Percentiles rank a stretch among this genome's conserved stretches.
These are phyloP conservation scores for Sphaerulina populicola DNA, from an alignment of 2,329 filamentous ascomycete species.

Conservation along the genomic window DNA sequence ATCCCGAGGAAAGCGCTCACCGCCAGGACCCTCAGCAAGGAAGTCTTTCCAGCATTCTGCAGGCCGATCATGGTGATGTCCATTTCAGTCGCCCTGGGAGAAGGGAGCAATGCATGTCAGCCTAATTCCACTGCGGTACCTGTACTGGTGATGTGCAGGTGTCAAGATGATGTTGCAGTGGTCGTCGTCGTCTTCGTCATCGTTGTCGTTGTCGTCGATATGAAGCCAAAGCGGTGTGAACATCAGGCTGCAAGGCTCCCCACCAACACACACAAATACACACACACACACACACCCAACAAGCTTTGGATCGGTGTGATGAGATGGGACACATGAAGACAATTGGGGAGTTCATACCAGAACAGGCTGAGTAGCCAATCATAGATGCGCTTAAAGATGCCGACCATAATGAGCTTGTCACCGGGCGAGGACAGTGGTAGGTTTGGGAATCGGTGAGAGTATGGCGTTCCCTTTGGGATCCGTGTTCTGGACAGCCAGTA, in stretches of 20 bases:
- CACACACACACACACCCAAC: neutral
- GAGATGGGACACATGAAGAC: neutral
- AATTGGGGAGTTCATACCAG: constrained; percentile 55
- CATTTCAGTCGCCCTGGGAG: constrained; percentile 89
- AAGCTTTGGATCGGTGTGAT: neutral
- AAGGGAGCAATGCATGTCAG: constrained; percentile 18
- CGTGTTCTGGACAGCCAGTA: constrained; percentile 3
- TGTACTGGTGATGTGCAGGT: neutral
- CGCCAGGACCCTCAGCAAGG: constrained; percentile 82
- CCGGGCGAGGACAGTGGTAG: neutral
- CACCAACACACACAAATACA: neutral
- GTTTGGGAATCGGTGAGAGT: constrained; percentile 3
- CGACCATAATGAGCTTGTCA: constrained; percentile 57
- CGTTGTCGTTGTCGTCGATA: neutral
- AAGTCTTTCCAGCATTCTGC: constrained; percentile 97
- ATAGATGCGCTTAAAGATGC: constrained; percentile 88
- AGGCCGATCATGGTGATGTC: constrained; percentile 98
- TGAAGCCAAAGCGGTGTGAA: constrained; percentile 11
- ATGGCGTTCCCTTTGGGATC: constrained; percentile 7
- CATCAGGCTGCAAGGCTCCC: constrained; percentile 18
- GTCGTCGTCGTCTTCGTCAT: no score
- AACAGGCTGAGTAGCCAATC: constrained; percentile 97
- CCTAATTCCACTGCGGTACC: constrained; percentile 6
- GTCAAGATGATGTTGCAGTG: constrained; percentile 14
- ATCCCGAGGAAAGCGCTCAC: constrained; percentile 52